Base-by-base conservation (phyloP, 2,329 filamentous ascomycete genomes). In the Botrytis paeoniae region DNA sequence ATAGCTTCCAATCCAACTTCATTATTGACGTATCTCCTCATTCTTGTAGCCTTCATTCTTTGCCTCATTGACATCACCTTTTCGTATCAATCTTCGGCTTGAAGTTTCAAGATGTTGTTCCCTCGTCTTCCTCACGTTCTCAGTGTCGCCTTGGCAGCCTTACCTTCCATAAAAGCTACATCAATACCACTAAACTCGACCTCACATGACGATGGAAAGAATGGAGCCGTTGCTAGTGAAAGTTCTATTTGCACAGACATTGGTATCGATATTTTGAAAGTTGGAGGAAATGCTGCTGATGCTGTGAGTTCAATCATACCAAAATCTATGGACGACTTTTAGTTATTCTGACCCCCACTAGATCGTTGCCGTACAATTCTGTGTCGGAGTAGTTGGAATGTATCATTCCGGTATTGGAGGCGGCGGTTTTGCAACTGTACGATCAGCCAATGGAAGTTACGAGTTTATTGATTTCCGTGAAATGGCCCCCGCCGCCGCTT, bases 391-490 rank as follows among this genome's bases (percentile, higher is more conserved):
- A 2, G 82, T 86, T 75, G 85, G 81, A 1, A 87, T 87, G 85
- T 86, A 87, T 73, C 86, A 88, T 76, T 85, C 83, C 63, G 90
- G 90, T 6, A 85, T 92, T 71, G 90, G 89, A 18, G 91, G 91
- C 2, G 91, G 91, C 61, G 91, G 91, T 1, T 93, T 92, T 80
- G 88, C 89, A 84, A 83, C 91, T 22, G 86, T 92, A 35, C 86
- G 88, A 73, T 82, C 85, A 22, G 82, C 85, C 4, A 87, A 90
- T 76, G 89, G 89, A n/a, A 83, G 82, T 5, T 92, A 89, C 76
- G 90, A 92, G 75, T 89, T 87, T 76, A 87, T 93, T 77, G 91
- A 93, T 78, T 93, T 92, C 78, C 84, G 91, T 39, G 91, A 93
- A 78, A 89, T 86, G 6, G 91, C 91, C 2, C 91, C 91, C 4